These are phyloP conservation scores for Pogostemon cablin DNA, from an alignment of 257 asterid genomes.

Conservation along the genomic window DNA sequence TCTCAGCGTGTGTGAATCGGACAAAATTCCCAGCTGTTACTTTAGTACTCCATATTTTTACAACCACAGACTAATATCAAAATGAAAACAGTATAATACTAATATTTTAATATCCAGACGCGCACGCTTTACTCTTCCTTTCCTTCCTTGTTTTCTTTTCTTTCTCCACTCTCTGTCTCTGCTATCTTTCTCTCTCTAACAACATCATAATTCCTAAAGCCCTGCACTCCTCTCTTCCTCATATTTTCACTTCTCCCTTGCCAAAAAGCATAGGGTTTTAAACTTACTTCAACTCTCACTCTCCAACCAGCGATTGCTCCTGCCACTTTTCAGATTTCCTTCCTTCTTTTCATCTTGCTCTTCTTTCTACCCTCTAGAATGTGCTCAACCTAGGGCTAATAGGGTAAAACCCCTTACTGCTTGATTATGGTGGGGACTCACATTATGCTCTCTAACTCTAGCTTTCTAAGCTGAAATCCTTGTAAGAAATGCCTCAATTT, in stretches of 20 bases:
- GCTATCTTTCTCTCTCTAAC: constrained; percentile 35
- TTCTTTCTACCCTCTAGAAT: constrained; percentile 24
- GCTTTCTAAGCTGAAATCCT: constrained; percentile 40
- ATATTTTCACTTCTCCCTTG: constrained; percentile 27
- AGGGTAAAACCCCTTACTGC: constrained; percentile 56
- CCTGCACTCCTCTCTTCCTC: constrained; percentile 32
- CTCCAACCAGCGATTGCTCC: constrained; percentile 22
- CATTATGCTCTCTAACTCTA: constrained; percentile 34
- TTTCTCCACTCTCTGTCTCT: constrained; percentile 40
- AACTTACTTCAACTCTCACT: constrained; percentile 41
- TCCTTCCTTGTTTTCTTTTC: constrained; percentile 37
- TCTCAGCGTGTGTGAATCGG: background rate
- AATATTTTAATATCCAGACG: constrained; percentile 41
- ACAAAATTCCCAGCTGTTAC: constrained; percentile 56
- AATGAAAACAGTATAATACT: background rate
- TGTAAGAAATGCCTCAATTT: constrained; percentile 44
- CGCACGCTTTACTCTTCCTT: constrained; percentile 50
- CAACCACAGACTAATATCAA: constrained; percentile 39
- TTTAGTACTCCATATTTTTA: constrained; percentile 38
- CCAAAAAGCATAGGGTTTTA: constrained; percentile 37
- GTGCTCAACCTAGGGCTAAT: constrained; percentile 39
- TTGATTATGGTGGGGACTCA: constrained; percentile 40
- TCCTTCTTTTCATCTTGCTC: background rate
- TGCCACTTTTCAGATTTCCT: constrained; percentile 16
- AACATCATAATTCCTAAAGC: constrained; percentile 45